Conservation (phyloP, 805 yeast species). For the Komagataella mondaviorum region DNA sequence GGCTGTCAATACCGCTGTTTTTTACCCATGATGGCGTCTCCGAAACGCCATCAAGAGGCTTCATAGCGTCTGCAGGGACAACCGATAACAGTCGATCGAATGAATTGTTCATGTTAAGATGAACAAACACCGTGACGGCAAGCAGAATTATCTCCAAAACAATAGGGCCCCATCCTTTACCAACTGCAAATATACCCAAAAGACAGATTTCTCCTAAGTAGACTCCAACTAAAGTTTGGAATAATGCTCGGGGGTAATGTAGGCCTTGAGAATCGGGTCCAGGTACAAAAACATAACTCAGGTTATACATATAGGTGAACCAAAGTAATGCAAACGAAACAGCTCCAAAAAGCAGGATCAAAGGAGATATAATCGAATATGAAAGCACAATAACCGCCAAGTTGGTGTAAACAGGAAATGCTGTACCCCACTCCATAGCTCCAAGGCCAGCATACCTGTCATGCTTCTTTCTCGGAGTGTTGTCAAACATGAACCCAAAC, state of each 20-base stretch:
- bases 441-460: conserved; percentile 41
- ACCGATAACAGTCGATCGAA: conserved; percentile 46
- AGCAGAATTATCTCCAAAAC: conserved; percentile 59
- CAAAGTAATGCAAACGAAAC: conserved; percentile 60
- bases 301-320: conserved; percentile 67
- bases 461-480: conserved; percentile 57
- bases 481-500: conserved; percentile 42
- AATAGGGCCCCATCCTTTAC: conserved; percentile 93
- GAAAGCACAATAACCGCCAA: conserved; percentile 58
- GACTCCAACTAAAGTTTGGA: conserved; percentile 79
- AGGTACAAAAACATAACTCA: conserved; percentile 56
- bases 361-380: conserved; percentile 67
- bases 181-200: conserved; percentile 76
- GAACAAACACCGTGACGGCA: conserved; percentile 54
- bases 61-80: conserved; percentile 64
- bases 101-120: conserved; percentile 48
- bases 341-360: conserved; percentile 63
- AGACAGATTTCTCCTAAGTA: conserved; percentile 81
- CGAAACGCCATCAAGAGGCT: conserved; percentile 57
- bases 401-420: conserved; percentile 64
- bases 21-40: conserved; percentile 43
- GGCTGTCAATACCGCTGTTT: neutral
- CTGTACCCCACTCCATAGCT: conserved; percentile 56
- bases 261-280: conserved; percentile 67
- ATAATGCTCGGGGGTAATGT: conserved; percentile 79